Evolutionary conservation across 164 flowering plant genomes (phyloP), one percentile per base, ranked within the genome.

Genomic region (Akebia trifoliata): DNA sequence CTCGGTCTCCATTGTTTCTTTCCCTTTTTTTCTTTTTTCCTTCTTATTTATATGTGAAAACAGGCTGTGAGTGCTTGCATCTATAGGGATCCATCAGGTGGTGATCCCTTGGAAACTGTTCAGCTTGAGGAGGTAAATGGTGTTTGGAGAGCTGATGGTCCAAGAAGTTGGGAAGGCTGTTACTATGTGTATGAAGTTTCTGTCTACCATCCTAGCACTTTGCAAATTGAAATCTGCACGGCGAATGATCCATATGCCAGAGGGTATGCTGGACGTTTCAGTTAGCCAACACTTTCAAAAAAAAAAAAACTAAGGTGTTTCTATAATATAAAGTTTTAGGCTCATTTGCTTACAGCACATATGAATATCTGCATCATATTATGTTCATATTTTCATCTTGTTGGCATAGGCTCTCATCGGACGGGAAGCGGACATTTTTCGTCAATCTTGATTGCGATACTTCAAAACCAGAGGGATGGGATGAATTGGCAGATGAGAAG

Each of bases 181-280:
- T 89, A 87, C 61, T 93, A 82, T 75, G 86, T 72, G 14, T 93
- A 89, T 74, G 91, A 89, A 70, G 83, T 89, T 42, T 74, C 70
- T 61, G 95, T 84, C 46, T 93, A 82, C 70, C 95, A 93, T 71
- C 83, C 78, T 48, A 83, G 79, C 73, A 85, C 92, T 54, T 68
- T 76, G 68, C 56, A 57, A 61, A 70, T 89, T 56, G 97, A 89
- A 65, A 81, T 70, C 31, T 89, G 94, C 75, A 71, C 66, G 46
- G 89, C 80, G 8, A 89, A 78, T 76, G 98, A 93, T 78, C 98
- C 98, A 42, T 93, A 89, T 79, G 95, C 97, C 31, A 80, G 90
- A 82, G 97, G 98, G 98, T 93, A 84, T 61, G 78, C 53, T 64
- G 18, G 44, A 57, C 54, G 28, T 49, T 18, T 57, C 50, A 40